These are phyloP conservation scores for Piper betle DNA, from an alignment of 164 flowering plant genomes.

Conservation along the genomic window DNA sequence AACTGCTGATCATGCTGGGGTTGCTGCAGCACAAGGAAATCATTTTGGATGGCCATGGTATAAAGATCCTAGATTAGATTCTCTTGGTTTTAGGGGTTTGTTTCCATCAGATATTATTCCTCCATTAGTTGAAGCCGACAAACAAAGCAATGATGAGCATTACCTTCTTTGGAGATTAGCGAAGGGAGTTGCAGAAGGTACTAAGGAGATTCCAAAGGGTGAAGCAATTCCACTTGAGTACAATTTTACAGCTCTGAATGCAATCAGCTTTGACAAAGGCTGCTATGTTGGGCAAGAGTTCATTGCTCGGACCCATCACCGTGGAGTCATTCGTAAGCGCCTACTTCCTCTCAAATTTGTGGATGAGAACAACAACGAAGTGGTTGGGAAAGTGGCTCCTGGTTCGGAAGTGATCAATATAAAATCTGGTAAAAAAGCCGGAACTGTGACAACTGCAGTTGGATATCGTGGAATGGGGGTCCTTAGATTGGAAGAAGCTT, in stretches of 20 bases:
- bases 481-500: conserved; percentile 68
- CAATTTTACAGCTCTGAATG: conserved; percentile 76
- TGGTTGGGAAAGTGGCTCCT: conserved; percentile 46
- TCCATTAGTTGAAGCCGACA: conserved; percentile 80
- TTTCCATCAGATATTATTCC: conserved; percentile 61
- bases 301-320: conserved; percentile 86
- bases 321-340: conserved; percentile 82
- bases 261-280: conserved; percentile 92
- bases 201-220: conserved; percentile 91
- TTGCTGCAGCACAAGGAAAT: conserved; percentile 50
- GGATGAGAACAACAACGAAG: conserved; percentile 43
- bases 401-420: conserved; percentile 44
- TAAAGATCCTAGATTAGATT: conserved; percentile 74
- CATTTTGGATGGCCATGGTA: conserved; percentile 69
- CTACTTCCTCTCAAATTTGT: conserved; percentile 65
- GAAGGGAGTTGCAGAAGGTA: conserved; percentile 94
- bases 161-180: conserved; percentile 68
- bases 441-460: conserved; percentile 54
- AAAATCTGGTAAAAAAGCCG: conserved; percentile 49
- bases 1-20: conserved; percentile 39
- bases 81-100: conserved; percentile 83
- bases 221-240: conserved; percentile 93
- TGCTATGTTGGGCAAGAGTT: conserved; percentile 94
- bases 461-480: conserved; percentile 67
- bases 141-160: conserved; percentile 58